These are phyloP conservation scores for Talaromyces sp. DNA, from an alignment of 2,329 filamentous ascomycete genomes.

Conservation along the genomic window DNA sequence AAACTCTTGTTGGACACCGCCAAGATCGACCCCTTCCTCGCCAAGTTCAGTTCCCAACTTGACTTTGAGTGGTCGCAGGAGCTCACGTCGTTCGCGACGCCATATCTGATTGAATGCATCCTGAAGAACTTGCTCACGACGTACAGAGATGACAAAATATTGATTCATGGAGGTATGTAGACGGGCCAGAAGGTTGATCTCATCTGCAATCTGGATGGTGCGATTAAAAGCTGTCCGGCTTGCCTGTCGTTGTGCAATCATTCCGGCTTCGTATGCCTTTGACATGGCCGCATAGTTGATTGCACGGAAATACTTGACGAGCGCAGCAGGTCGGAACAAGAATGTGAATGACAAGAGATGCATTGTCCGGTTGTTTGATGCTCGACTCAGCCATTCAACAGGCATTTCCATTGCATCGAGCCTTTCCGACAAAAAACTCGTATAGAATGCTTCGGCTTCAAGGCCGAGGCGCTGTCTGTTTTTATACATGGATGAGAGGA, in stretches of 20 bases:
- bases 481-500: constrained; percentile 72
- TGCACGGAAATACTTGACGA: constrained; percentile 82
- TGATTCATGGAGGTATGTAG: constrained; percentile 67
- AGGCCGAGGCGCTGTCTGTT: constrained; percentile 67
- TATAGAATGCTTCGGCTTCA: constrained; percentile 67
- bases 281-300: constrained; percentile 89
- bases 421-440: constrained; percentile 72
- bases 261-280: constrained; percentile 68
- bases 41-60: constrained; percentile 77
- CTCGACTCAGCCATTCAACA: constrained; percentile 65
- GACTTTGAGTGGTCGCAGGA: constrained; percentile 83
- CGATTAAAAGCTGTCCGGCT: constrained; percentile 45
- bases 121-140: constrained; percentile 64
- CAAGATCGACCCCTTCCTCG: constrained; percentile 88
- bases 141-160: constrained; percentile 68
- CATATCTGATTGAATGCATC: constrained; percentile 87
- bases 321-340: constrained; percentile 68
- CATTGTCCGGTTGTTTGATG: constrained; percentile 60
- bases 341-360: constrained; percentile 81
- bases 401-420: constrained; percentile 75
- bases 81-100: constrained; percentile 76
- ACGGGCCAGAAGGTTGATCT: constrained; percentile 61
- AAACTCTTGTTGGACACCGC: constrained; percentile 95
- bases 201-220: constrained; percentile 53
- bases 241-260: constrained; percentile 47